Evolutionary conservation across 805 yeast genomes (phyloP), one percentile per base, ranked within the genome.

Genomic region (Yamadazyma kitorensis): DNA sequence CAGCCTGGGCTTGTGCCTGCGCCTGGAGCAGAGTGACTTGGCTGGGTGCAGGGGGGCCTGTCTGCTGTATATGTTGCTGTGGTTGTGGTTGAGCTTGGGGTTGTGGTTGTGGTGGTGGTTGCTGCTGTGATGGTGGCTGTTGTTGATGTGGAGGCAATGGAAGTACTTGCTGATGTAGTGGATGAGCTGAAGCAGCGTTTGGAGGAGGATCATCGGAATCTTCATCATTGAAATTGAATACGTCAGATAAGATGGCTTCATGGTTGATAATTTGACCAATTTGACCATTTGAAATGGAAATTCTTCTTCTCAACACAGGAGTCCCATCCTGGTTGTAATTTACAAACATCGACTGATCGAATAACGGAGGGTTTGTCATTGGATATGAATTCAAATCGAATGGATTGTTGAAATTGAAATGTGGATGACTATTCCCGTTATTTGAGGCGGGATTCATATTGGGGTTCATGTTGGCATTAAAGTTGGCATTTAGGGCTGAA

Each of bases 221-320:
- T 5, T 32, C 35, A 23, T 27, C 37, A 32, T 30, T 33, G 2
- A 36, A 29, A 18, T 34, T 39, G 18, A 18, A 27, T 17, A 61
- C 61, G 31, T 52, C 48, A 26, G 57, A 53, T 33, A 56, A 57
- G 17, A 54, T 51, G 2, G 69, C 69, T 40, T 65, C 72, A 44
- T 68, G 72, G 45, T 56, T 65, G 27, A 76, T 71, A 22, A 84
- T 73, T 51, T 84, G 94, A 30, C 88, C 85, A 44, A 84, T 84
- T 51, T 84, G 94, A 49, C 94, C 94, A 58, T 84, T 84, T 8
- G 91, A 82, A 33, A 84, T 84, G 27, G 93, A 83, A 2, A 84
- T 79, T 52, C 94, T 71, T 53, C 93, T 67, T 51, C 82, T 64
- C 29, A 72, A 50, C 14, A 64, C 52, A 5, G 50, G 47, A 1